Percentiles rank a stretch among this genome's conserved stretches.
phyloP scores from a whole-genome alignment of 345 rosid genomes.

The Diplotaxis tenuifolia region DNA sequence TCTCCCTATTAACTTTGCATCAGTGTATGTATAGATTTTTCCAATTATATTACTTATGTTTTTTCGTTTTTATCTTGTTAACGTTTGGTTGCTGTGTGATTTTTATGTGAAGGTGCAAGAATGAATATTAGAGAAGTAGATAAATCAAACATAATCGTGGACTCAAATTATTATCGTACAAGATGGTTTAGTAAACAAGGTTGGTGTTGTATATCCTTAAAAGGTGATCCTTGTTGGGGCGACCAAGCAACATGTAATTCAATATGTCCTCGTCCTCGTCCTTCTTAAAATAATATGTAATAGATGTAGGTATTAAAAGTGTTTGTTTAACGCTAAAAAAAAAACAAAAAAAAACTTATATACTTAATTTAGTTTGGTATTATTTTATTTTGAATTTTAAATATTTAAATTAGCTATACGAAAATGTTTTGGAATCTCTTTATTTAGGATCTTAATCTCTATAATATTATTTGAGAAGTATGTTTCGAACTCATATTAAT shows the following conservation, averaged over 20 bases:
- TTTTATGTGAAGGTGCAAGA: neutral
- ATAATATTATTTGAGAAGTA: too few relatives aligned
- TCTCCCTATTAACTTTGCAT: slow-evolving; percentile 1
- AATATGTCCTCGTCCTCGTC: neutral
- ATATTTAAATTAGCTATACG: neutral
- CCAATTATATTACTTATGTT: neutral
- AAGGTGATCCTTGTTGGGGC: neutral
- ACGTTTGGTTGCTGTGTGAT: slow-evolving; percentile 5
- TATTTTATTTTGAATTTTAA: neutral
- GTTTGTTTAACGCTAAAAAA: neutral
- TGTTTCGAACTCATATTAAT: too few relatives aligned
- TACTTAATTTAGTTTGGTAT: neutral
- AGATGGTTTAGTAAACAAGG: neutral
- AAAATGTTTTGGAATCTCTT: too few relatives aligned
- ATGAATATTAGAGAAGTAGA: neutral
- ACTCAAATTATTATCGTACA: neutral
- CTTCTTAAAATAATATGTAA: neutral
- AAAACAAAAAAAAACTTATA: neutral
- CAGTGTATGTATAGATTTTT: neutral
- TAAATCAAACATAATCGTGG: neutral
- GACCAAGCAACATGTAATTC: neutral
- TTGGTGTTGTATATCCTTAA: neutral
- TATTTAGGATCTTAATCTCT: too few relatives aligned
- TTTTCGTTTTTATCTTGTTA: neutral
- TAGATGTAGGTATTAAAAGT: neutral